Evolutionary conservation across 495 filamentous ascomycete genomes (phyloP), one percentile per base, ranked within the genome.

Genomic region (Aspergillus taichungensis): DNA sequence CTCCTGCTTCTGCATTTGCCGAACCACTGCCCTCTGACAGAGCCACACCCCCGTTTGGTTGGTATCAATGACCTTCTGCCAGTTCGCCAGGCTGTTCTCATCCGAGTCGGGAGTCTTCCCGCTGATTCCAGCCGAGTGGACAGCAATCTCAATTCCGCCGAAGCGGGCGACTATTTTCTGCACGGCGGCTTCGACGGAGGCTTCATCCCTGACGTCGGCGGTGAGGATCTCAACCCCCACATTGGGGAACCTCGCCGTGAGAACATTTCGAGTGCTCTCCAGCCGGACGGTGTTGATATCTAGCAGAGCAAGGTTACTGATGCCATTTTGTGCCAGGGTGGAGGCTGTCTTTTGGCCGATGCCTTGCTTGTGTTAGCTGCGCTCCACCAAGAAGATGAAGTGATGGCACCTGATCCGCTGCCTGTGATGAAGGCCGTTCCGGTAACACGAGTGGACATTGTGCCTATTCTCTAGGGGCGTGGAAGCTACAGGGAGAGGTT

Each of bases 101-200:
- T 63, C 52, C 5, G 70, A 69, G 0, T 54, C 42, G 0, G 45
- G 46, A 0, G 61, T 40, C 0, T 28, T 40, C 6, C 60, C 56
- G 31, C 40, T 37, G 1, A 63, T 53, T 0, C 68, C 77, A 9
- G 68, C 67, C 13, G 73, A 72, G 46, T 75, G 72, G 29, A 79
- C 60, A 0, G 76, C 47, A 13, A 79, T 73, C 40, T 81, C 76
- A 12, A 80, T 64, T 18, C 72, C 54, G 11, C 69, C 64, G 8
- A 62, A 71, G 5, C 59, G 48, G 1, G 54, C 35, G 3, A 42
- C 53, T 0, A 46, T 49, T 30, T 52, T 47, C 8, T 43, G 38
- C 3, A 61, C 40, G 6, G 58, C 54, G 4, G 33, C 32, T 0
- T 52, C 34, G 24, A 61, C 56, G 3, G 54, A 53, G 12, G 28